Percentiles rank a stretch among this genome's conserved stretches.
Conservation (phyloP, 2,329 filamentous ascomycete species). For the Stachybotrys echinatus region DNA sequence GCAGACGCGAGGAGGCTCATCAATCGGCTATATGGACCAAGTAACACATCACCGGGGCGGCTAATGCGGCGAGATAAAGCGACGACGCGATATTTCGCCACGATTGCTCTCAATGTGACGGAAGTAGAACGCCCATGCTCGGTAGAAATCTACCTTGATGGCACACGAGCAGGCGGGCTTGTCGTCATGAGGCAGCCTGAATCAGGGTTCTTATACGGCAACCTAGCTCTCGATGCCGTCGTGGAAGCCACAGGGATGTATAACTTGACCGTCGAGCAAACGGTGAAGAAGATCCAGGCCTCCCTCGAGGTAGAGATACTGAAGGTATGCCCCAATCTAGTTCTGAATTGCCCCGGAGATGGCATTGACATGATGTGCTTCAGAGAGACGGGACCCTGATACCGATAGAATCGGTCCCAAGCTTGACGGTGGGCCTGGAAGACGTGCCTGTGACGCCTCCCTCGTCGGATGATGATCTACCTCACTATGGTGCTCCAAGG, state of each 20-base stretch:
- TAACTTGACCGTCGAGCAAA: constrained; percentile 11
- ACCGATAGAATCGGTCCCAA: not conserved
- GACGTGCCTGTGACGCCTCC: constrained; percentile 14
- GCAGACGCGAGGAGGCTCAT: constrained; percentile 23
- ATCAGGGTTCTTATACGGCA: constrained; percentile 23
- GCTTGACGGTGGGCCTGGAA: constrained; percentile 20
- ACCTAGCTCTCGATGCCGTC: constrained; percentile 29
- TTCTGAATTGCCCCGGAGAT: not conserved
- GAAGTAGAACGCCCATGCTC: constrained; percentile 29
- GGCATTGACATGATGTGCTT: not conserved
- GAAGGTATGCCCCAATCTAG: constrained; percentile 17
- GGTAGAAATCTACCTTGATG: constrained; percentile 26
- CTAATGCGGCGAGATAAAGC: constrained; percentile 4
- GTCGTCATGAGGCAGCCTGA: constrained; percentile 30
- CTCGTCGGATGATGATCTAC: constrained; percentile 12
- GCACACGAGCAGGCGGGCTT: constrained; percentile 24
- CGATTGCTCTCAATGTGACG: constrained; percentile 25
- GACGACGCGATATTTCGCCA: constrained; percentile 27
- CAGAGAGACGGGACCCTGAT: constrained; percentile 1
- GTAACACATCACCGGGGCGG: constrained; percentile 1
- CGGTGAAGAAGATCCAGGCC: constrained; percentile 17
- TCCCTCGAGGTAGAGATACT: constrained; percentile 25
- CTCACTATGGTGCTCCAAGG: constrained; percentile 12
- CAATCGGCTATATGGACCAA: constrained; percentile 24
- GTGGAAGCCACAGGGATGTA: constrained; percentile 56